phyloP scores from a whole-genome alignment of 2,329 filamentous ascomycete species.

The Fusarium citri region DNA sequence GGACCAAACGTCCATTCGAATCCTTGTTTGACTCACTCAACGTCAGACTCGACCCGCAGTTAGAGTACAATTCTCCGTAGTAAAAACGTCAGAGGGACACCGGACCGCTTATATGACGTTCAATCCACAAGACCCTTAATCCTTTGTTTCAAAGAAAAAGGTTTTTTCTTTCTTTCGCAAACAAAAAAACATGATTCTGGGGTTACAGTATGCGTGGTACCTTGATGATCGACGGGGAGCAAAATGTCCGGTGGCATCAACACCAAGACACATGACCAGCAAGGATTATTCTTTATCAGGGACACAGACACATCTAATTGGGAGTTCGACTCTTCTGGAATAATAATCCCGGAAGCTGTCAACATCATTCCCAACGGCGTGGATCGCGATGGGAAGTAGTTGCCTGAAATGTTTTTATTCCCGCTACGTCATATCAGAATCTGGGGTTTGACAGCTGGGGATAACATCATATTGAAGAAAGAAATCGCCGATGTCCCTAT shows the following conservation, averaged over 20 bases:
- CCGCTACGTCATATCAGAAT: slow-evolving; percentile 33
- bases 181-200: not conserved
- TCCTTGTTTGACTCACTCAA: slow-evolving; percentile 9
- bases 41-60: slow-evolving; percentile 9
- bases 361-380: slow-evolving; percentile 1
- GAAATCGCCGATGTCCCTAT: slow-evolving; percentile 14
- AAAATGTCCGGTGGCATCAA: slow-evolving; percentile 25
- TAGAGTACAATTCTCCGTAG: not conserved
- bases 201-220: not conserved
- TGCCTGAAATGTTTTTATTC: not conserved
- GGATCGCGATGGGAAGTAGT: slow-evolving; percentile 24
- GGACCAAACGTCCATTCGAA: slow-evolving; percentile 8
- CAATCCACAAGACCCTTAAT: slow-evolving; percentile 16
- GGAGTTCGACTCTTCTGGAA: slow-evolving; percentile 11
- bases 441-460: slow-evolving; percentile 10
- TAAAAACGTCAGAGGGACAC: slow-evolving; percentile 2
- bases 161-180: not conserved
- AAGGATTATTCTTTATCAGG: slow-evolving; percentile 3
- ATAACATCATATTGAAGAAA: slow-evolving; percentile 21
- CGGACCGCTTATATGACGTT: slow-evolving; percentile 32
- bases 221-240: slow-evolving; percentile 13
- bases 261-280: slow-evolving; percentile 3
- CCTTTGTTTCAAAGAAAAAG: not conserved
- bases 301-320: not conserved
- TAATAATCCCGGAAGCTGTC: slow-evolving; percentile 9